Evolutionary conservation across 129 eudicot genomes (phyloP).

Genomic region (Escallonia rubra): DNA sequence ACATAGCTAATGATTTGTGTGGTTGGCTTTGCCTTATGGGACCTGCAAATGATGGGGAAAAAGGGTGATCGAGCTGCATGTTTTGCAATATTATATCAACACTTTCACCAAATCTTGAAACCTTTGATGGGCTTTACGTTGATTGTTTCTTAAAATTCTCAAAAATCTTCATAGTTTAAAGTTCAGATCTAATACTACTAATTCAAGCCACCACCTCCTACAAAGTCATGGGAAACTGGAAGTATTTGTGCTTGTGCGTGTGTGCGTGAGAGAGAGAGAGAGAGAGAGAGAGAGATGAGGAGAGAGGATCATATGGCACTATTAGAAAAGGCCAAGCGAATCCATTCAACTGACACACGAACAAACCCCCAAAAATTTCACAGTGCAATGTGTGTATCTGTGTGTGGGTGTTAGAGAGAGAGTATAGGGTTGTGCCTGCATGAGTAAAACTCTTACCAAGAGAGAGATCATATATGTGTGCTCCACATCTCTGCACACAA

Average conservation of each 20-base stretch:
- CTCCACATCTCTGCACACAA: too few species aligned
- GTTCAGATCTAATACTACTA: conserved; percentile 38
- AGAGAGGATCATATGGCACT: background rate
- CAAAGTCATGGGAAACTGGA: background rate
- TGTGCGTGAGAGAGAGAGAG: background rate
- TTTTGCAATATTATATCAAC: background rate
- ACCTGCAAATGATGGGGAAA: background rate
- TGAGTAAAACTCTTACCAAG: too few species aligned
- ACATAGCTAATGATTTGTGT: background rate
- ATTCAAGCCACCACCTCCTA: conserved; percentile 30
- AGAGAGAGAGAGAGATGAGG: background rate
- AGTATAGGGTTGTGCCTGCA: too few species aligned
- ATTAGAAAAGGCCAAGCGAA: conserved; percentile 26
- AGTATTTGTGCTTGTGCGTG: background rate
- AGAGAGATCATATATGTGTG: too few species aligned
- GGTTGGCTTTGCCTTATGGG: conserved; percentile 8
- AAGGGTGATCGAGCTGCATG: background rate
- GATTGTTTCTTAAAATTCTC: conserved; percentile 25
- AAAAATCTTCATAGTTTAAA: conserved; percentile 36
- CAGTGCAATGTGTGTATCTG: too few species aligned
- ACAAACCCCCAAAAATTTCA: too few species aligned
- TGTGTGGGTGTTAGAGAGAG: too few species aligned
- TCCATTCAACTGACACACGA: conserved; percentile 33
- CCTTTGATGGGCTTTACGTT: conserved; percentile 9
- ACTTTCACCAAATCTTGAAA: background rate